These are phyloP conservation scores for Verticillium nubilum DNA, from an alignment of 2,329 filamentous ascomycete species.

Conservation along the genomic window DNA sequence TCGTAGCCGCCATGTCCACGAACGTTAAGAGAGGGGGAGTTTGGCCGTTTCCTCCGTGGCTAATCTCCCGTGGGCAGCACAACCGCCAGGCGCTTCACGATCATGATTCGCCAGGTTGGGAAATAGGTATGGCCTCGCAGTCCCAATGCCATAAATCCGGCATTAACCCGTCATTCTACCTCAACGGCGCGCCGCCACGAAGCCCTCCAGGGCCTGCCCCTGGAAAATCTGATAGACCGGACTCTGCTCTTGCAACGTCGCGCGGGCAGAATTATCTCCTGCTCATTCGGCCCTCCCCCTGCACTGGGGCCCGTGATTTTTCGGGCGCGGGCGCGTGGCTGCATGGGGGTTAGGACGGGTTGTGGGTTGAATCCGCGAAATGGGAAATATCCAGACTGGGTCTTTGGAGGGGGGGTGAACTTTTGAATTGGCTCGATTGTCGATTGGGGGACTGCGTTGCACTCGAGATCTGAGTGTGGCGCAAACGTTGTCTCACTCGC, in stretches of 20 bases:
- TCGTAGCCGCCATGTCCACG: background rate
- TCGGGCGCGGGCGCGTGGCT: background rate
- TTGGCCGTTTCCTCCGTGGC: background rate
- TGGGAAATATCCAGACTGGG: no score
- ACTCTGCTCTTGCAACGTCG: background rate
- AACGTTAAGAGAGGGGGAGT: background rate
- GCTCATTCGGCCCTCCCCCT: background rate
- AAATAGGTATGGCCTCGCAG: background rate
- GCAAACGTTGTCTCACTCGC: background rate
- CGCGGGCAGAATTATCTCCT: background rate
- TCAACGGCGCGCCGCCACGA: background rate
- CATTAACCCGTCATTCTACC: background rate
- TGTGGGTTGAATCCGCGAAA: background rate
- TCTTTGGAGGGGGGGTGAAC: background rate
- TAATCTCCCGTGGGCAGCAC: slow-evolving; percentile 10
- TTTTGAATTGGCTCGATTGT: background rate
- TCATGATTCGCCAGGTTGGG: background rate
- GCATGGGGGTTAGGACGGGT: background rate
- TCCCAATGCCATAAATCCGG: no score
- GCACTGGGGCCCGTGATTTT: no score
- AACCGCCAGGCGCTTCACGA: background rate
- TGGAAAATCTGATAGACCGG: background rate
- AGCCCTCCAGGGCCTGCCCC: background rate
- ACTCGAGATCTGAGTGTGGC: background rate
- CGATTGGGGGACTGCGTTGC: no score